A percentile compares a stretch with the other conserved stretches of the same genome.
phyloP scores from a whole-genome alignment of 306 rosid species.

The Cucurbita pepo region DNA sequence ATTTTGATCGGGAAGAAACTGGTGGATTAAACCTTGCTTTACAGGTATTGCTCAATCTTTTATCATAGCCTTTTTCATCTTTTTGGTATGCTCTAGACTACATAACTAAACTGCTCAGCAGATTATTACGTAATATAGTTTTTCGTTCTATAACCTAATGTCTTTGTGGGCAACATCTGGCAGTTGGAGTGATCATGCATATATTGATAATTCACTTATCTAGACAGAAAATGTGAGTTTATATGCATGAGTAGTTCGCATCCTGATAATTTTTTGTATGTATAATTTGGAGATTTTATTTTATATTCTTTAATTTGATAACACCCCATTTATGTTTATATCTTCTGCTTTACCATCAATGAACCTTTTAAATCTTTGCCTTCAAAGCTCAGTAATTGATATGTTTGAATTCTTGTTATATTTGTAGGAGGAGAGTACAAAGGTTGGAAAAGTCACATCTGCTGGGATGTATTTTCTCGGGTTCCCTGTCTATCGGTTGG shows the following conservation, averaged over 20 bases:
- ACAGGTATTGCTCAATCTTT: slow-evolving; percentile 46
- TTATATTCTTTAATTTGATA: neutral
- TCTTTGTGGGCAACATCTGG: neutral
- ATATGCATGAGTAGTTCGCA: neutral
- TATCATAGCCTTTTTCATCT: neutral
- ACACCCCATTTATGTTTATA: neutral
- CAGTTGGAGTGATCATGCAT: neutral
- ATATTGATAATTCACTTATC: neutral
- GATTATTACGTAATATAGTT: neutral
- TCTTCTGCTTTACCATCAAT: neutral
- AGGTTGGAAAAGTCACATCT: slow-evolving; percentile 72
- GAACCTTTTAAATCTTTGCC: neutral
- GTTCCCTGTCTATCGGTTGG: slow-evolving; percentile 89
- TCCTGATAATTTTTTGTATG: neutral
- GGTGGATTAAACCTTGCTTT: slow-evolving; percentile 86
- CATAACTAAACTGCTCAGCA: neutral
- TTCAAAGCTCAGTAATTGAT: neutral
- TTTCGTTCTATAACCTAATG: neutral
- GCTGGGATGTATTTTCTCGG: slow-evolving; percentile 99
- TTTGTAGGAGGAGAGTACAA: slow-evolving; percentile 78
- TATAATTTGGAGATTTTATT: neutral
- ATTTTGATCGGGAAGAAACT: slow-evolving; percentile 75
- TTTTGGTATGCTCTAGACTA: neutral
- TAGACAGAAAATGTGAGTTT: neutral
- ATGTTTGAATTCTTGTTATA: slow-evolving; percentile 13